These are phyloP conservation scores for Chlamydomonas sp. DNA, from an alignment of 139 green algal genomes.

Conservation along the genomic window DNA sequence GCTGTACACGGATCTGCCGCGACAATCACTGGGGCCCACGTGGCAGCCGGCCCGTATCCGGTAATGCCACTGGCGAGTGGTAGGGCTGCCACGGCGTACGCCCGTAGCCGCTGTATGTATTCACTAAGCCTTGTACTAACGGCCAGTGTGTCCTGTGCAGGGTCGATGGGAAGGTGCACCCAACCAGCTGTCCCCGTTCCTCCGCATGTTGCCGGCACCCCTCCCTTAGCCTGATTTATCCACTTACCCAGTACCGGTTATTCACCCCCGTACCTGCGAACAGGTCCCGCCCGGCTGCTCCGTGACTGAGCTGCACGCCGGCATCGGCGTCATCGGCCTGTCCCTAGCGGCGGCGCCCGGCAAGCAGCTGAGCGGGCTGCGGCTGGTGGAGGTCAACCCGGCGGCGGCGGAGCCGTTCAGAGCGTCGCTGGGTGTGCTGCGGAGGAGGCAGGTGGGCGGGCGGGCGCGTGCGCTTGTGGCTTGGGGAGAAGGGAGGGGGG, in stretches of 20 bases:
- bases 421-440: slow-evolving; percentile 6
- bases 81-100: too few relatives aligned
- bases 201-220: too few relatives aligned
- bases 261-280: neutral
- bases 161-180: too few relatives aligned
- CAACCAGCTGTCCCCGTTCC: too few relatives aligned
- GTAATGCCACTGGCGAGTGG: too few relatives aligned
- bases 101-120: too few relatives aligned
- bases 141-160: too few relatives aligned
- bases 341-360: slow-evolving; percentile 50
- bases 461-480: neutral
- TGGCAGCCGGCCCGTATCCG: too few relatives aligned
- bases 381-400: slow-evolving; percentile 77
- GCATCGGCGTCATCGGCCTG: slow-evolving; percentile 84
- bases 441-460: neutral
- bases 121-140: too few relatives aligned
- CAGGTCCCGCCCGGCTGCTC: slow-evolving; percentile 46
- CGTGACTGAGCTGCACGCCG: slow-evolving; percentile 79
- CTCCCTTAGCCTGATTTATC: neutral
- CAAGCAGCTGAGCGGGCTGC: slow-evolving; percentile 12
- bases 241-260: neutral
- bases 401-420: slow-evolving; percentile 48
- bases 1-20: neutral
- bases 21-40: neutral
- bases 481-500: neutral